These are phyloP conservation scores for Agarophyton chilense DNA, from an alignment of 23 red algal species.

Conservation along the genomic window DNA sequence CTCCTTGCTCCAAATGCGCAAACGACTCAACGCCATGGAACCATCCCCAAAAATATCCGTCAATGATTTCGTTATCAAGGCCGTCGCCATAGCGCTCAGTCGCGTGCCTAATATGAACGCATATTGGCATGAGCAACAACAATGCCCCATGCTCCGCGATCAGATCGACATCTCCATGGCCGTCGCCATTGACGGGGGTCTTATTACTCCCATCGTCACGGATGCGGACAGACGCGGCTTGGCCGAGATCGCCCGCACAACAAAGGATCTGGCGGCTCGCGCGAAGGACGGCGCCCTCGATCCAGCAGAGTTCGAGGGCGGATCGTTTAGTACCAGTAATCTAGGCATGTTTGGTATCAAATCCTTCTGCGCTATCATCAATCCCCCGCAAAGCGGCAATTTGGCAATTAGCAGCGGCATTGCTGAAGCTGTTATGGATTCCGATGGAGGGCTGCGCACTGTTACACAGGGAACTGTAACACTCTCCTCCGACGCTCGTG, in stretches of 20 bases:
- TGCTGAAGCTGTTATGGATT: constrained; percentile 26
- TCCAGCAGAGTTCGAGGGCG: constrained; percentile 90
- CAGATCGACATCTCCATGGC: constrained; percentile 76
- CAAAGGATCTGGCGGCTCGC: constrained; percentile 66
- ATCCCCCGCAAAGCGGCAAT: constrained; percentile 94
- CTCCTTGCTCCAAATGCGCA: constrained; percentile 35
- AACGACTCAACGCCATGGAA: constrained; percentile 46
- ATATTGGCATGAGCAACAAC: constrained; percentile 46
- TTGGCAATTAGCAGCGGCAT: constrained; percentile 81
- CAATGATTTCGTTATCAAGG: constrained; percentile 94
- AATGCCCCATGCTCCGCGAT: constrained; percentile 37
- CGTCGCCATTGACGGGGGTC: constrained; percentile 73
- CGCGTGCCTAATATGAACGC: constrained; percentile 82
- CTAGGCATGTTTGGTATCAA: constrained; percentile 91
- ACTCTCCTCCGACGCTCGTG: constrained; percentile 60
- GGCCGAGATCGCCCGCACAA: constrained; percentile 60
- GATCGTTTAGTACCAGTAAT: constrained; percentile 87
- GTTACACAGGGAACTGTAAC: constrained; percentile 45
- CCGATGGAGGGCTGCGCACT: constrained; percentile 11
- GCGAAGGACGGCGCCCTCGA: constrained; percentile 78
- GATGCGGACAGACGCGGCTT: constrained; percentile 69
- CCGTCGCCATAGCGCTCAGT: constrained; percentile 70
- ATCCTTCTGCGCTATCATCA: constrained; percentile 91
- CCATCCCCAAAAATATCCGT: constrained; percentile 76
- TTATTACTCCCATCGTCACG: constrained; percentile 93